Evolutionary conservation across 495 filamentous ascomycete genomes (phyloP).

Genomic region (Cercophora samala): DNA sequence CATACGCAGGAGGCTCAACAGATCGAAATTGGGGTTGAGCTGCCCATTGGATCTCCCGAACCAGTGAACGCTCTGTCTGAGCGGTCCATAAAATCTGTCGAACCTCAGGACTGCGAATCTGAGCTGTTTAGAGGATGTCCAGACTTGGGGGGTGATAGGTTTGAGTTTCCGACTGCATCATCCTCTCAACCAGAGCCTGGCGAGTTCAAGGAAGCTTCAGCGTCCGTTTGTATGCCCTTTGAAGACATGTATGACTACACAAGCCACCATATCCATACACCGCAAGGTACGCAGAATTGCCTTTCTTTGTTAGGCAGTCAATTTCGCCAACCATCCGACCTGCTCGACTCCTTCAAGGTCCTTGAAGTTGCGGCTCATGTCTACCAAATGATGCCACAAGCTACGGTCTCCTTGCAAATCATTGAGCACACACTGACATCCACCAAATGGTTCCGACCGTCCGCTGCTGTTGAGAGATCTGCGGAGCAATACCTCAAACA

Average conservation of each 20-base stretch:
- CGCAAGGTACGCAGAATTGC: neutral
- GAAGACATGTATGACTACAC: neutral
- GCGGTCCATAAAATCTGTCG: too few species aligned
- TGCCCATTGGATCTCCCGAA: neutral
- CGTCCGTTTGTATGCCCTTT: neutral
- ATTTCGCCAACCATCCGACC: neutral
- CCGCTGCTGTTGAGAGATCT: neutral
- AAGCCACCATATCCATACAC: too few species aligned
- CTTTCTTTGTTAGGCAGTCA: neutral
- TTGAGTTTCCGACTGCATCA: neutral
- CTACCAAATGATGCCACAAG: neutral
- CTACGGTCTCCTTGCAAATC: neutral
- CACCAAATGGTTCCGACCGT: neutral
- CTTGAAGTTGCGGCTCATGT: neutral
- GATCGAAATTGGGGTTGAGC: neutral
- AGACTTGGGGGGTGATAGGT: too few species aligned
- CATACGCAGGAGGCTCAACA: neutral
- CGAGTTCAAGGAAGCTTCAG: neutral
- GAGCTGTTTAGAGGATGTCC: too few species aligned
- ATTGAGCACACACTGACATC: neutral
- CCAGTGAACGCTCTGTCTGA: neutral
- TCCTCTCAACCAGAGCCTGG: neutral
- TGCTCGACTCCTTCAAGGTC: neutral
- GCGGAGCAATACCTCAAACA: neutral
- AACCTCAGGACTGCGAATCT: too few species aligned